Evolutionary conservation across 106 monocot genomes (phyloP).

Genomic region (Dendrobium catenatum): DNA sequence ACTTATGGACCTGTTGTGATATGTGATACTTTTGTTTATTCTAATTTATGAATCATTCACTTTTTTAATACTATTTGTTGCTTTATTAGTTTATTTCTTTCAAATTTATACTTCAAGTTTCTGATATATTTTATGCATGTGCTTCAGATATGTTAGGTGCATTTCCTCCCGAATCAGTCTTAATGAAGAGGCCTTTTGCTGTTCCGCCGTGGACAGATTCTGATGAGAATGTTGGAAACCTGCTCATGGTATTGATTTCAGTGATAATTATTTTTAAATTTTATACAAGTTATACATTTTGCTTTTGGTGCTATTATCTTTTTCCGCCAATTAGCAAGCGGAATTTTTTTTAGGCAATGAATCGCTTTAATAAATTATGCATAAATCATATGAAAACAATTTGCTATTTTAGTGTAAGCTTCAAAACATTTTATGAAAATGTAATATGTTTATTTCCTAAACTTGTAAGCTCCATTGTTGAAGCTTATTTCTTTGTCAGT

Average conservation of each 20-base stretch:
- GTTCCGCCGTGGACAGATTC: constrained; percentile 65
- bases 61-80: background rate
- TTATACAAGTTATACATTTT: background rate
- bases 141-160: constrained; percentile 56
- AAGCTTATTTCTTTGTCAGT: background rate
- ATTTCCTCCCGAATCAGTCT: constrained; percentile 71
- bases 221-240: constrained; percentile 78
- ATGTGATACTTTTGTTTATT: background rate
- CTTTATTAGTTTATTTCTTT: background rate
- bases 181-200: constrained; percentile 61
- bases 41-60: background rate
- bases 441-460: constrained; percentile 1
- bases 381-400: background rate
- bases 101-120: background rate
- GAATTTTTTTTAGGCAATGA: background rate
- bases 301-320: background rate
- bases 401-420: background rate
- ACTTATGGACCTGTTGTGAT: background rate
- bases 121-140: background rate
- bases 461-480: background rate
- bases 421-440: background rate
- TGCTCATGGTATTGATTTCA: constrained; percentile 66
- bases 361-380: background rate
- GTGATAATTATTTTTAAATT: background rate
- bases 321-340: background rate